Conservation (phyloP, 768 basidiomycete genomes). For the Leucocoprinus birnbaumii region DNA sequence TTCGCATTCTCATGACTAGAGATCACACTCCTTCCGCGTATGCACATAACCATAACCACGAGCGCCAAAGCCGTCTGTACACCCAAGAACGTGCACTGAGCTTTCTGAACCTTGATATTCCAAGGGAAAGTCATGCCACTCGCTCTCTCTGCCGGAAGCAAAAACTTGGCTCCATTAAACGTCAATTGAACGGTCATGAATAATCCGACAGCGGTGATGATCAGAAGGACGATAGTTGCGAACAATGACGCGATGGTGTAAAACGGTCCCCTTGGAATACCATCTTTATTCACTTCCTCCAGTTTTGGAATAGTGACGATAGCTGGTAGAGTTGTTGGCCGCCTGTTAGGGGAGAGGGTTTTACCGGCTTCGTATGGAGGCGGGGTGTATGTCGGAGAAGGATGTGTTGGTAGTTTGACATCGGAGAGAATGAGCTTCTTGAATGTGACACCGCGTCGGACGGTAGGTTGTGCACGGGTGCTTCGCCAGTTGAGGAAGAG, state of each 20-base stretch:
- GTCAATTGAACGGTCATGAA: slow-evolving; percentile 26
- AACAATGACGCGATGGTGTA: slow-evolving; percentile 17
- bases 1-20: neutral
- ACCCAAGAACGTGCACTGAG: slow-evolving; percentile 22
- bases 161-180: slow-evolving; percentile 19
- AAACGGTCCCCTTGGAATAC: slow-evolving; percentile 11
- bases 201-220: slow-evolving; percentile 21
- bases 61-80: slow-evolving; percentile 15
- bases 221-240: slow-evolving; percentile 15
- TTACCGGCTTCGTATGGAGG: neutral
- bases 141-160: slow-evolving; percentile 20
- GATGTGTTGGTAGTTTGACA: neutral
- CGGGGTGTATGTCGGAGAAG: neutral
- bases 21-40: slow-evolving; percentile 10
- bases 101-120: slow-evolving; percentile 26
- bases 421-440: neutral
- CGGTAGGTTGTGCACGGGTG: neutral
- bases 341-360: neutral
- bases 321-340: neutral
- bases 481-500: slow-evolving; percentile 13
- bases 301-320: neutral
- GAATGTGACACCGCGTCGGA: neutral
- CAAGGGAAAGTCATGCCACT: slow-evolving; percentile 21
- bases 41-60: slow-evolving; percentile 14
- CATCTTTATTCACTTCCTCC: too few species aligned